Evolutionary conservation across 2,329 filamentous ascomycete species (phyloP), one percentile per base, ranked within the genome.

Genomic region (Cordyceps cateniannulata): DNA sequence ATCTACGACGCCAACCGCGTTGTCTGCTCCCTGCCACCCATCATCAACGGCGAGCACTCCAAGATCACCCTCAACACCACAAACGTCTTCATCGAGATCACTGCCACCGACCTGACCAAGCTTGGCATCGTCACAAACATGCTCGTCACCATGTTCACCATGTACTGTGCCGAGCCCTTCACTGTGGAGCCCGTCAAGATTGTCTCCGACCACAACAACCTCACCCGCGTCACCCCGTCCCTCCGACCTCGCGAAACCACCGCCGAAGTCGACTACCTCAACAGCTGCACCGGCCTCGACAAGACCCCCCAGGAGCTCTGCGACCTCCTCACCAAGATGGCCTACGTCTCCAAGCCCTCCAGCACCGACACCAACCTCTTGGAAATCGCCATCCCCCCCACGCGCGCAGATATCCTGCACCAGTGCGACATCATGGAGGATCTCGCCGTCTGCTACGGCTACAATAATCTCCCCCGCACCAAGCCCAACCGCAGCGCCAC

Each of bases 341-440:
- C 91, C 38, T 91, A 92, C 75, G 78, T 80, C n/a, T 91, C 91
- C 32, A 84, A 82, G 62, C 93, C 91, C 3, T 95, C 91, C 0
- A 76, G 81, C 59, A 82, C 84, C 63, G 82, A 88, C 63, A 75
- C 83, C 59, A 87, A 90, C 70, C 77, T 95, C 54, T 80, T 96
- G 63, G 88, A 96, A 69, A 87, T 98, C 29, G 83, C 87, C 40
- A 85, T 98, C 25, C 95, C 95, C 9, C 85, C 93, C 35, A 98
- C 93, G 51, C 86, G 95, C 64, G 93, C 95, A 52, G 95, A 99
- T 73, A 88, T 99, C 47, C 86, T 99, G 35, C 95, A 99, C 75
- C 90, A 97, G 71, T 96, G 92, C 69, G 95, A 99, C 72, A 90
- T 99, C 67, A 99, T 99, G 93, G 95, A 99, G 77, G 96, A 99